phyloP scores from a whole-genome alignment of 345 rosid species.

The Kernera saxatilis region DNA sequence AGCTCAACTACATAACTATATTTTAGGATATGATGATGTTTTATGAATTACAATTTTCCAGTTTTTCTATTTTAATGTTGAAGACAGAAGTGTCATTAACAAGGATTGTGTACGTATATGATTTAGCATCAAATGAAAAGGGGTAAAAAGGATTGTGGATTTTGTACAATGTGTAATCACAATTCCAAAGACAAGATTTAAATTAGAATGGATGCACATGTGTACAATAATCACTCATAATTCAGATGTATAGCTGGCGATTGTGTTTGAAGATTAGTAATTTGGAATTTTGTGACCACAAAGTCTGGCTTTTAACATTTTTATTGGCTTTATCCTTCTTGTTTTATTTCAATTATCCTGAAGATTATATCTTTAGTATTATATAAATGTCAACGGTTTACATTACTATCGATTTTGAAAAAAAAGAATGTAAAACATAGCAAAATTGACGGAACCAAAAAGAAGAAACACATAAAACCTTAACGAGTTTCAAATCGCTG shows the following conservation, averaged over 20 bases:
- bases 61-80: too few relatives aligned
- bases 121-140: background rate
- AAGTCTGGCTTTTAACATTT: slow-evolving; percentile 6
- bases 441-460: background rate
- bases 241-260: slow-evolving; percentile 5
- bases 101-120: too few relatives aligned
- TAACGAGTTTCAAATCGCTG: too few relatives aligned
- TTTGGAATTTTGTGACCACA: slow-evolving; percentile 3
- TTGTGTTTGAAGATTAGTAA: background rate
- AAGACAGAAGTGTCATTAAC: too few relatives aligned
- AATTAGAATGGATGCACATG: slow-evolving; percentile 9
- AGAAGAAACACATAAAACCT: background rate
- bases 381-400: background rate
- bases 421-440: background rate
- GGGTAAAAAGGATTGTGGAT: background rate
- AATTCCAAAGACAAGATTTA: background rate
- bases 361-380: background rate
- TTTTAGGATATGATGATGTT: too few relatives aligned
- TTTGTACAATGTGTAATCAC: background rate
- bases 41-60: too few relatives aligned
- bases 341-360: background rate
- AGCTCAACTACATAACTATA: too few relatives aligned
- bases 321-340: background rate
- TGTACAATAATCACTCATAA: background rate
- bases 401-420: background rate